Conservation (phyloP, 2,329 filamentous ascomycete genomes). For the Penicillium italicum region DNA sequence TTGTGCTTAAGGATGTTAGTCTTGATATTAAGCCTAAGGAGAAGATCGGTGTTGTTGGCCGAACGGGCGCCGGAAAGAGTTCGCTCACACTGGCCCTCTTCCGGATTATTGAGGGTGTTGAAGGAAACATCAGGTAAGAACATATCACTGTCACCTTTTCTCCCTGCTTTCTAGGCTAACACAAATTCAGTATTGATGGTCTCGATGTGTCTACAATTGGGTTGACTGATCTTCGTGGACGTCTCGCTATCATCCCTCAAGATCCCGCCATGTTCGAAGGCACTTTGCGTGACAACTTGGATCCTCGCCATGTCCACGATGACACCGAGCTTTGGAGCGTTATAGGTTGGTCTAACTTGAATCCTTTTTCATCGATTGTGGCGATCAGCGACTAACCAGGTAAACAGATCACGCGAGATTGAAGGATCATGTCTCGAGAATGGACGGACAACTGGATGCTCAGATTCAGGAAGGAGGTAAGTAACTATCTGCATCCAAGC, state of each 20-base stretch:
- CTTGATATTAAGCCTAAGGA: slow-evolving; percentile 92
- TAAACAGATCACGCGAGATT: slow-evolving; percentile 78
- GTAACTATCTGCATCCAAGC: slow-evolving; percentile 30
- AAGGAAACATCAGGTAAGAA: slow-evolving; percentile 65
- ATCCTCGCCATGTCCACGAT: slow-evolving; percentile 90
- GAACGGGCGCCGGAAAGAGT: slow-evolving; percentile 93
- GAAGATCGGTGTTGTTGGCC: slow-evolving; percentile 95
- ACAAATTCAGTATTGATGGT: slow-evolving; percentile 67
- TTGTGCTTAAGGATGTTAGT: slow-evolving; percentile 89
- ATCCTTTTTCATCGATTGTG: slow-evolving; percentile 8
- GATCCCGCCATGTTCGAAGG: slow-evolving; percentile 95
- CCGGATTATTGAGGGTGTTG: slow-evolving; percentile 84
- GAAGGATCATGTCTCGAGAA: slow-evolving; percentile 80
- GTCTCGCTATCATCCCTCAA: slow-evolving; percentile 94
- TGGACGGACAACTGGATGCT: slow-evolving; percentile 88
- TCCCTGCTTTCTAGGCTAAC: slow-evolving; percentile 11
- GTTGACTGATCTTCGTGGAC: slow-evolving; percentile 78
- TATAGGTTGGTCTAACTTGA: slow-evolving; percentile 61
- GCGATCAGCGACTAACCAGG: slow-evolving; percentile 38
- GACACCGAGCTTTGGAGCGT: slow-evolving; percentile 98
- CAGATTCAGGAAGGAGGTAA: slow-evolving; percentile 89
- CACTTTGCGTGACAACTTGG: slow-evolving; percentile 88
- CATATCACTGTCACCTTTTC: background rate
- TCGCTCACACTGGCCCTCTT: slow-evolving; percentile 90
- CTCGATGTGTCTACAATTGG: slow-evolving; percentile 89